Evolutionary conservation across 1,284 basidiomycete genomes (phyloP).

Genomic region (Anthracocystis panici-leucophaei): DNA sequence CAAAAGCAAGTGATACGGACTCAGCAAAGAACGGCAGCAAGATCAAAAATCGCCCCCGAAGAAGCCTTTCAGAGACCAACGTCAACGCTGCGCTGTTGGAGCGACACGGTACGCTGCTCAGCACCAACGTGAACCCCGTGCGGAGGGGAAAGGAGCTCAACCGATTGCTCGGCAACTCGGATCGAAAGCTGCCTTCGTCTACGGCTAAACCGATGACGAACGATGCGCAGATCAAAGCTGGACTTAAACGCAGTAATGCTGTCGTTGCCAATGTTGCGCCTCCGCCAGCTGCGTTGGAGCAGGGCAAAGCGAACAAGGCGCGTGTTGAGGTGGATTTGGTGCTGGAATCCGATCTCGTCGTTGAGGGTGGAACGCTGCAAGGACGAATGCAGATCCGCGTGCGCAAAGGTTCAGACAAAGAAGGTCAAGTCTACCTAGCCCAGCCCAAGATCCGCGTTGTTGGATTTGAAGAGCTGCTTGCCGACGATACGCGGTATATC

Average conservation of each 20-base stretch:
- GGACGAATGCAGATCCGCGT: constrained; percentile 82
- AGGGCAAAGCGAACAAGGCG: constrained; percentile 72
- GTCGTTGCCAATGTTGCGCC: constrained; percentile 23
- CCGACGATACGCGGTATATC: constrained; percentile 78
- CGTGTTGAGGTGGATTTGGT: constrained; percentile 86
- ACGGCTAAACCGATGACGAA: constrained; percentile 19
- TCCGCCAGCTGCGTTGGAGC: constrained; percentile 57
- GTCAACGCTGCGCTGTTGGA: constrained; percentile 40
- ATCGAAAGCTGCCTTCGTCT: constrained; percentile 43
- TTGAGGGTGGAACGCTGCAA: constrained; percentile 83
- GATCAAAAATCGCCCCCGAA: constrained; percentile 31
- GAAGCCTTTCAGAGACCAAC: constrained; percentile 41
- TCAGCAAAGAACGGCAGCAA: constrained; percentile 13
- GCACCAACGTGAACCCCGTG: constrained; percentile 52
- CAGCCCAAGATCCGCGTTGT: constrained; percentile 85
- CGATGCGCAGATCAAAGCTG: constrained; percentile 13
- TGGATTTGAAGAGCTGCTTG: constrained; percentile 83
- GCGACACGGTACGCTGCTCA: constrained; percentile 58
- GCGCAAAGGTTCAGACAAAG: constrained; percentile 74
- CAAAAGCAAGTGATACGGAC: not conserved
- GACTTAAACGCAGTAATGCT: constrained; percentile 34
- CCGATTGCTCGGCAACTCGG: constrained; percentile 55
- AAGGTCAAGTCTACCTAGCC: constrained; percentile 75
- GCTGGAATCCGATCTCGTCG: constrained; percentile 80
- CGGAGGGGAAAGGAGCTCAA: constrained; percentile 59